Percentiles rank a stretch among this genome's conserved stretches.
phyloP scores from a whole-genome alignment of 805 yeast genomes.

The Starmerella asiatica region DNA sequence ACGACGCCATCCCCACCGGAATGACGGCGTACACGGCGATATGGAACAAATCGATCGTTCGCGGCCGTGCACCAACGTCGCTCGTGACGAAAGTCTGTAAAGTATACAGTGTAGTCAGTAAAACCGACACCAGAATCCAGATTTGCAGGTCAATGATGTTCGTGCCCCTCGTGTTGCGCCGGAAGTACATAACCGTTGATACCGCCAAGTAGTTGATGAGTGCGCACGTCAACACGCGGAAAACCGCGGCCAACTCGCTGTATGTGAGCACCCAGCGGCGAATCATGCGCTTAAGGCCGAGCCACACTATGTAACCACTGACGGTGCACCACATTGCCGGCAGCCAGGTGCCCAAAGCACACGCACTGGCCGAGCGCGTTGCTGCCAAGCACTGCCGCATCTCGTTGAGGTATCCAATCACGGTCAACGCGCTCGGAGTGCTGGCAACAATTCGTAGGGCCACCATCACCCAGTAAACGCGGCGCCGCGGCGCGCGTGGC shows the following conservation, averaged over 20 bases:
- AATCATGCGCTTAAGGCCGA: slow-evolving; percentile 78
- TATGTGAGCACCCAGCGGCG: slow-evolving; percentile 85
- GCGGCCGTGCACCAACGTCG: slow-evolving; percentile 25
- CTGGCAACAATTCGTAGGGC: slow-evolving; percentile 45
- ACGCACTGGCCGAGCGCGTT: slow-evolving; percentile 9
- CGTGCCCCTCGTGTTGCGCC: slow-evolving; percentile 39
- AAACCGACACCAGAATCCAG: slow-evolving; percentile 84
- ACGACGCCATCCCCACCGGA: slow-evolving; percentile 93
- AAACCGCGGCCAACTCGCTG: slow-evolving; percentile 74
- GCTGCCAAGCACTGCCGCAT: slow-evolving; percentile 22
- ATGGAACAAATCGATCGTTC: slow-evolving; percentile 75
- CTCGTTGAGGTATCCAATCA: slow-evolving; percentile 26
- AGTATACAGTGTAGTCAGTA: slow-evolving; percentile 65
- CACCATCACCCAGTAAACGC: slow-evolving; percentile 16
- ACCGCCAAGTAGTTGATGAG: slow-evolving; percentile 57
- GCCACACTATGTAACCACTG: slow-evolving; percentile 68
- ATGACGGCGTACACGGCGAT: slow-evolving; percentile 93
- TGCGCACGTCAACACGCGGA: slow-evolving; percentile 74
- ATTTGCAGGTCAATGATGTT: slow-evolving; percentile 64
- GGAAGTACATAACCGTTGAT: slow-evolving; percentile 52
- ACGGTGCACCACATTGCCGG: slow-evolving; percentile 72
- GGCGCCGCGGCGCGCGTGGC: slow-evolving; percentile 14
- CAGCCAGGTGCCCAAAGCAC: slow-evolving; percentile 18
- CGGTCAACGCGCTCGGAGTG: slow-evolving; percentile 48
- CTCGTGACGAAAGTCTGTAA: slow-evolving; percentile 81